These are phyloP conservation scores for Porphyra umbilicalis DNA, from an alignment of 31 red algal species.

Conservation along the genomic window DNA sequence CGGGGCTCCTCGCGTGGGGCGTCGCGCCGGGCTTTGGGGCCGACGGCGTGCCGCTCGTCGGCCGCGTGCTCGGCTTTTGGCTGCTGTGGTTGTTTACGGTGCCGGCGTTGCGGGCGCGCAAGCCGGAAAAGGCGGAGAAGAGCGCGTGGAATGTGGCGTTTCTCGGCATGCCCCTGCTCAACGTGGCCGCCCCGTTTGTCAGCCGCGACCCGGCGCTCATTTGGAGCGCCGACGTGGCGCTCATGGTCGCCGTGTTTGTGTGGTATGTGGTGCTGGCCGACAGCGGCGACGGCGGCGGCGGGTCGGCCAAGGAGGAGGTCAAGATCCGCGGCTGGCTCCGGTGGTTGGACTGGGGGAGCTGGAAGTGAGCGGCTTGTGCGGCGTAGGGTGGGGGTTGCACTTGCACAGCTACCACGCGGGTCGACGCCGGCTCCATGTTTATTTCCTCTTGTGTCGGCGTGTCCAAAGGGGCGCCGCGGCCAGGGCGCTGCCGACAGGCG, in stretches of 20 bases:
- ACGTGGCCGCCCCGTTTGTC: constrained; percentile 50
- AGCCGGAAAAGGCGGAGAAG: constrained; percentile 83
- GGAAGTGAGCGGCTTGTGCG: not conserved
- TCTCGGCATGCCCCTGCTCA: constrained; percentile 44
- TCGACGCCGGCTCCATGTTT: no score
- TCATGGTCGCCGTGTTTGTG: constrained; percentile 47
- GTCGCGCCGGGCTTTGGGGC: constrained; percentile 10
- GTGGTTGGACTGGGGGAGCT: constrained; percentile 89
- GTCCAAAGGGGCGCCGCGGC: no score
- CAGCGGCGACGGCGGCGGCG: not conserved
- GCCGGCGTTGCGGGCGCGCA: constrained; percentile 86
- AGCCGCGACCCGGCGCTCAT: constrained; percentile 54
- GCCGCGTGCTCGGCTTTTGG: constrained; percentile 88
- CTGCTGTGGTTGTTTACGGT: constrained; percentile 93
- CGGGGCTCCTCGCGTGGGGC: constrained; percentile 49
- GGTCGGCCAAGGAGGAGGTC: constrained; percentile 12
- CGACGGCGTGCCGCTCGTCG: constrained; percentile 28
- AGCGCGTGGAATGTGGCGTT: constrained; percentile 89
- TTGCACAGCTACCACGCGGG: no score
- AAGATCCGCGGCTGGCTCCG: constrained; percentile 37
- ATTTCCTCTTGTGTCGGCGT: no score
- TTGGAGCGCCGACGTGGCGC: constrained; percentile 57
- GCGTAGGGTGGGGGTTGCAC: no score
- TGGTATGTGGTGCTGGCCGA: constrained; percentile 43
- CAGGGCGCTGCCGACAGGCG: no score